phyloP scores from a whole-genome alignment of 208 protist genomes.

The Blastocrithidia nonstop region DNA sequence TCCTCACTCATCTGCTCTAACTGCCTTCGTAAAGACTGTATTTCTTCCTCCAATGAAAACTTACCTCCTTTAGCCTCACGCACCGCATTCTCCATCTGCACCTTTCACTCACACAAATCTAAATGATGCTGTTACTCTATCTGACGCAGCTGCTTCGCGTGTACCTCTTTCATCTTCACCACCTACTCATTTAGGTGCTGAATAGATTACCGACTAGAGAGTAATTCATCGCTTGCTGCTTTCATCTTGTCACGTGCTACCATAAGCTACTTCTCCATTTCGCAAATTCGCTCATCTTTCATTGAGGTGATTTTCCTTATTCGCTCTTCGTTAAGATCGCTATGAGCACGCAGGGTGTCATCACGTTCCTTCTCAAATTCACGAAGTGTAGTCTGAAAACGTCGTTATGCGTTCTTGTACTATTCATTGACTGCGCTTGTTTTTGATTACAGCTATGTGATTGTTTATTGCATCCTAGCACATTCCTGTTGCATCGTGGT shows the following conservation, averaged over 20 bases:
- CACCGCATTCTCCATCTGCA: slow-evolving; percentile 45
- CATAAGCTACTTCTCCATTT: slow-evolving; percentile 33
- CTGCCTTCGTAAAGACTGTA: slow-evolving; percentile 51
- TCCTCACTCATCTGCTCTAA: slow-evolving; percentile 39
- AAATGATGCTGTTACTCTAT: slow-evolving; percentile 60
- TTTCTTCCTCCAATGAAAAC: slow-evolving; percentile 55
- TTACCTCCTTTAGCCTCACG: slow-evolving; percentile 45
- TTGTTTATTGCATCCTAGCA: slow-evolving; percentile 7
- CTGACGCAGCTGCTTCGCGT: slow-evolving; percentile 39
- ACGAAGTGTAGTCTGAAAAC: slow-evolving; percentile 26
- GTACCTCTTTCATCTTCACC: slow-evolving; percentile 18
- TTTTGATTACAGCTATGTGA: slow-evolving; percentile 5
- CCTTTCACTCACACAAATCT: slow-evolving; percentile 39
- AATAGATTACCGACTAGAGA: slow-evolving; percentile 22
- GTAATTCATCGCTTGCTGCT: slow-evolving; percentile 25
- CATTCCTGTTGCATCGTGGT: slow-evolving; percentile 5
- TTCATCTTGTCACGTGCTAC: slow-evolving; percentile 27
- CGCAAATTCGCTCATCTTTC: slow-evolving; percentile 34
- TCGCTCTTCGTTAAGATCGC: slow-evolving; percentile 24
- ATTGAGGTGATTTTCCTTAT: slow-evolving; percentile 19
- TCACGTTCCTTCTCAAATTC: slow-evolving; percentile 15
- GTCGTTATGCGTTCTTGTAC: slow-evolving; percentile 24
- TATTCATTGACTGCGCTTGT: slow-evolving; percentile 4
- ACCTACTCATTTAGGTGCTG: slow-evolving; percentile 31
- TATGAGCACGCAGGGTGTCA: slow-evolving; percentile 22